Conservation (phyloP, 73 alveolate species). For the Symbiodinium pilosum region DNA sequence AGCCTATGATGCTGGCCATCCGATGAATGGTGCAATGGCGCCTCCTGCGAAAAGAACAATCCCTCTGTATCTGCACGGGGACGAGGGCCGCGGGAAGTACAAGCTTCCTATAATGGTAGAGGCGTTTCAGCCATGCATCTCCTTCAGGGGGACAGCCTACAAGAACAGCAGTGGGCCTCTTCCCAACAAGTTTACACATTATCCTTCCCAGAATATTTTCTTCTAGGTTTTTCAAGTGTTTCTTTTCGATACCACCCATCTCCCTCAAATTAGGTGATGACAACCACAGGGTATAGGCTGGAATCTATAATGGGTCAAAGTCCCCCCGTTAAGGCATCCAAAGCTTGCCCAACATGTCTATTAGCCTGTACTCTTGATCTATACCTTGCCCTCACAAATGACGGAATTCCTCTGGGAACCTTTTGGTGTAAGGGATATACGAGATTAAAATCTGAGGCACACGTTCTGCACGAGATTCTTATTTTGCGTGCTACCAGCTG, state of each 20-base stretch:
- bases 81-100: slow-evolving; percentile 19
- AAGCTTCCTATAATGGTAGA: slow-evolving; percentile 12
- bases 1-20: not conserved
- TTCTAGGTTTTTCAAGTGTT: too few relatives aligned
- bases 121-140: not conserved
- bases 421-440: not conserved
- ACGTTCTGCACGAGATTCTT: slow-evolving; percentile 55
- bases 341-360: too few relatives aligned
- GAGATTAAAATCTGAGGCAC: not conserved
- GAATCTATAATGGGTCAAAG: too few relatives aligned
- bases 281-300: too few relatives aligned
- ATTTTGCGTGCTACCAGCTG: slow-evolving; percentile 22
- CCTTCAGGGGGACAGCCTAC: not conserved
- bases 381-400: too few relatives aligned
- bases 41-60: not conserved
- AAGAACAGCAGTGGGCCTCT: slow-evolving; percentile 28
- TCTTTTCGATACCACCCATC: too few relatives aligned
- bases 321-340: too few relatives aligned
- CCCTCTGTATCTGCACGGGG: slow-evolving; percentile 39
- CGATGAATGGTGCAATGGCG: not conserved
- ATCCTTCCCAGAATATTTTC: too few relatives aligned
- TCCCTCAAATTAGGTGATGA: too few relatives aligned
- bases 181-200: too few relatives aligned
- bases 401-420: not conserved
- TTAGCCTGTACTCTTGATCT: too few relatives aligned